Conservation (phyloP, 1,284 basidiomycete genomes). For the Vanrija sp. region DNA sequence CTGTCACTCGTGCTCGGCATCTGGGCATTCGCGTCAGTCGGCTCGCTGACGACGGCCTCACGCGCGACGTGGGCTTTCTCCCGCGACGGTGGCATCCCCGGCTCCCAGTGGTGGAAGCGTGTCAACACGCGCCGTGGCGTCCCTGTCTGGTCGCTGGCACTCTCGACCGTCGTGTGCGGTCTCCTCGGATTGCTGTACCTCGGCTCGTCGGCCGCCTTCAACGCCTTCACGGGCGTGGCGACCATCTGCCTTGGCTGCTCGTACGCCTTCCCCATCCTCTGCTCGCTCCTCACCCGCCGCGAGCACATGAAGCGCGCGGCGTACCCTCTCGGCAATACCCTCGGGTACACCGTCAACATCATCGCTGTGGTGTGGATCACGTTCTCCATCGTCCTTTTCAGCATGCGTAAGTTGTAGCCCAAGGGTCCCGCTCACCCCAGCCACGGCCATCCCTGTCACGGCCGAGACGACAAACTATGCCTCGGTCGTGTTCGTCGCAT, state of each 20-base stretch:
- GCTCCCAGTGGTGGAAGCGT: conserved; percentile 33
- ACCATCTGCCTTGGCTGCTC: conserved; percentile 42
- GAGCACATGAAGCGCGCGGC: conserved; percentile 38
- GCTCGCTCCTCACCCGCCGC: conserved; percentile 45
- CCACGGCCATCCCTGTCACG: conserved; percentile 34
- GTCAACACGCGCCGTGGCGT: conserved; percentile 42
- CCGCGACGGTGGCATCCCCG: conserved; percentile 49
- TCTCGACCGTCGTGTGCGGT: conserved; percentile 43
- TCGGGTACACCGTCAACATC: conserved; percentile 46
- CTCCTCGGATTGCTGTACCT: conserved; percentile 45
- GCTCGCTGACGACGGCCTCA: conserved; percentile 39
- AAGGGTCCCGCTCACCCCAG: conserved; percentile 13
- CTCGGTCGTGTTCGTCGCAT: conserved; percentile 61
- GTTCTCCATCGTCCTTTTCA: conserved; percentile 19
- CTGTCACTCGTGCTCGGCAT: conserved; percentile 51
- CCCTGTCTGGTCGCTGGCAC: conserved; percentile 45
- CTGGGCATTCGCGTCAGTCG: conserved; percentile 50
- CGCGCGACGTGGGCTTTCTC: conserved; percentile 26
- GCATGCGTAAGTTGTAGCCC: conserved; percentile 12
- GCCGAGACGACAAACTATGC: conserved; percentile 49
- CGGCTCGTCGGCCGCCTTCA: conserved; percentile 38
- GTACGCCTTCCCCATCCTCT: conserved; percentile 48
- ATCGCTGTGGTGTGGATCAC: conserved; percentile 15
- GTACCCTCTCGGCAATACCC: conserved; percentile 37
- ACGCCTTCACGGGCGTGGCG: conserved; percentile 38